phyloP scores from a whole-genome alignment of 2,329 filamentous ascomycete species.

The Penicillium sp. region DNA sequence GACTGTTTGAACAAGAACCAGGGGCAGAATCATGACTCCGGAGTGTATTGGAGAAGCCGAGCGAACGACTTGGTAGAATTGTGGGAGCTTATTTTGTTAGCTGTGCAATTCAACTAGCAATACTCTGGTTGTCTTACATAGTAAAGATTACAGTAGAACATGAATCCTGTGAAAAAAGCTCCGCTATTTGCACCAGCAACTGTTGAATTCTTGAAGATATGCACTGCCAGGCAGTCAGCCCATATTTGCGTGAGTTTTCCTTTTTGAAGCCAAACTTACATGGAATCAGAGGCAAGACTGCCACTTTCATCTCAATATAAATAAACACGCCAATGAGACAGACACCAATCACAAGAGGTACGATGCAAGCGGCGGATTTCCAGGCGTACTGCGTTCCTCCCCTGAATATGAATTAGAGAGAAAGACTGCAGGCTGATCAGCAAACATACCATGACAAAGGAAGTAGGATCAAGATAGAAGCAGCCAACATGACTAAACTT shows the following conservation, averaged over 20 bases:
- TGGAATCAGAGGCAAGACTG: not conserved
- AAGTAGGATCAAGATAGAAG: not conserved
- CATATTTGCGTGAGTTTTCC: not conserved
- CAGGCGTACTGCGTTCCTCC: not conserved
- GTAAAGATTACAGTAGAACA: not conserved
- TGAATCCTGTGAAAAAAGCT: not conserved
- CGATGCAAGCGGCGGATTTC: not conserved
- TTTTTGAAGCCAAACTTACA: not conserved
- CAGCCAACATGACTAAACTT: not conserved
- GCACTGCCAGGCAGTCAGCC: not conserved
- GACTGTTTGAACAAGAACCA: not conserved
- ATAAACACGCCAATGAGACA: not conserved
- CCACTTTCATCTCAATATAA: not conserved
- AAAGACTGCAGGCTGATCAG: too few species aligned
- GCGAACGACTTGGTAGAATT: slow-evolving; percentile 21
- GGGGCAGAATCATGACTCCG: slow-evolving; percentile 17
- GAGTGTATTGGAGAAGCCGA: slow-evolving; percentile 14
- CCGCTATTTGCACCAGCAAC: not conserved
- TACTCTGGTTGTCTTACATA: not conserved
- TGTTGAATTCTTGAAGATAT: not conserved
- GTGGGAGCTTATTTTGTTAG: slow-evolving; percentile 6
- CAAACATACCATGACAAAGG: not conserved
- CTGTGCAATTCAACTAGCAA: not conserved
- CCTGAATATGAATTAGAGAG: not conserved
- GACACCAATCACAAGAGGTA: not conserved